A percentile compares a stretch with the other conserved stretches of the same genome.
Conservation (phyloP, 2,329 filamentous ascomycete genomes). For the Aspergillus neotritici region DNA sequence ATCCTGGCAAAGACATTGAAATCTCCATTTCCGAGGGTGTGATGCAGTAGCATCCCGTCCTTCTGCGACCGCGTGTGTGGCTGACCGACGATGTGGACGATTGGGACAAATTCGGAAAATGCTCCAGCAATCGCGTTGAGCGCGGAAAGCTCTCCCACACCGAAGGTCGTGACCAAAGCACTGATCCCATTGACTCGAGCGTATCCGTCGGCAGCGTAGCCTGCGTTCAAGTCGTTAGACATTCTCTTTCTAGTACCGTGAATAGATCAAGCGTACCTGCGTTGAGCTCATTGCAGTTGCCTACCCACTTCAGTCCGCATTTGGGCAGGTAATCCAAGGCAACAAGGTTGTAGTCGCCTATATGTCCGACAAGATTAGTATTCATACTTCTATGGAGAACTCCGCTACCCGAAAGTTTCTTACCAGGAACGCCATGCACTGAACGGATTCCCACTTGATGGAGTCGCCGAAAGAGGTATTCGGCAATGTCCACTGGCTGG, state of each 20-base stretch:
- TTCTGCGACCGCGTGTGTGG: conserved; percentile 46
- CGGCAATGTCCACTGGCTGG: conserved; percentile 41
- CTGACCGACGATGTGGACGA: conserved; percentile 58
- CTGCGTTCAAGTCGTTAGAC: conserved; percentile 25
- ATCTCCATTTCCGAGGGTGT: conserved; percentile 70
- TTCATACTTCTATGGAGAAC: not conserved
- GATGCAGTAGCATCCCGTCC: conserved; percentile 50
- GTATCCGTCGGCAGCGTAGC: conserved; percentile 76
- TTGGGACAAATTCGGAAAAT: conserved; percentile 66
- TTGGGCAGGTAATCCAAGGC: conserved; percentile 55
- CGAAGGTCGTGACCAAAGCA: conserved; percentile 69
- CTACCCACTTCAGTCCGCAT: conserved; percentile 52
- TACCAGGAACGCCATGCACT: conserved; percentile 50
- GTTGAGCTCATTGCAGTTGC: conserved; percentile 59
- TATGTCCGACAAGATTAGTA: not conserved
- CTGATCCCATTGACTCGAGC: conserved; percentile 65
- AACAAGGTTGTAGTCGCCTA: conserved; percentile 63
- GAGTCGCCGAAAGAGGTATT: conserved; percentile 48
- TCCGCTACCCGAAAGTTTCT: conserved; percentile 30
- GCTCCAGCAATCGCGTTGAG: conserved; percentile 70
- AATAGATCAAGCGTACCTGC: conserved; percentile 38
- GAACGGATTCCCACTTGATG: conserved; percentile 46
- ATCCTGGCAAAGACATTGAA: conserved; percentile 80
- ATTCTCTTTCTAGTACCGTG: no score
- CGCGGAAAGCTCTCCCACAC: conserved; percentile 62